phyloP scores from a whole-genome alignment of 331 rosid genomes.

The Prunus yedoensis region DNA sequence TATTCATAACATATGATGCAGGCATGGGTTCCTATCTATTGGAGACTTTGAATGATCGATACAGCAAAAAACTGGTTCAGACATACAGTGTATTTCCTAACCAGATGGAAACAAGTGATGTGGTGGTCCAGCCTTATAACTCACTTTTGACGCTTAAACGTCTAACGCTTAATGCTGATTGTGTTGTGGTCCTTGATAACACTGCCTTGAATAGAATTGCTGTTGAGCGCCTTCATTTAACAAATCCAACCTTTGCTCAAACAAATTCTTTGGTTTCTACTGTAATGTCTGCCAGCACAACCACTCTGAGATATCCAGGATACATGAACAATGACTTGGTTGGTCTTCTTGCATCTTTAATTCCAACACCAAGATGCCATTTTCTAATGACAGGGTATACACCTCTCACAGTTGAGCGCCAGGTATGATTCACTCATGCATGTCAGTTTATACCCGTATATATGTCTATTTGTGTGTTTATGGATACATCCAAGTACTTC shows the following conservation, averaged over 20 bases:
- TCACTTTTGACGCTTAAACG: slow-evolving; percentile 95
- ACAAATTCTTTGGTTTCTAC: slow-evolving; percentile 96
- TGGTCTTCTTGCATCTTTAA: slow-evolving; percentile 94
- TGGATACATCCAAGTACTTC: neutral
- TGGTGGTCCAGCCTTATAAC: slow-evolving; percentile 97
- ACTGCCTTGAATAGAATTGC: slow-evolving; percentile 95
- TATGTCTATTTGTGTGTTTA: neutral
- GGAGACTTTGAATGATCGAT: slow-evolving; percentile 95
- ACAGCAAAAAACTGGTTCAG: slow-evolving; percentile 96
- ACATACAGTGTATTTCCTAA: slow-evolving; percentile 97
- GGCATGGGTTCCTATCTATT: slow-evolving; percentile 96
- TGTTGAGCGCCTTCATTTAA: slow-evolving; percentile 93
- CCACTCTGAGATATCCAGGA: slow-evolving; percentile 95
- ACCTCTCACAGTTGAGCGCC: slow-evolving; percentile 94
- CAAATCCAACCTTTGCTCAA: slow-evolving; percentile 92
- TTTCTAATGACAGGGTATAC: slow-evolving; percentile 99
- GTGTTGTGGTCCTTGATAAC: slow-evolving; percentile 97
- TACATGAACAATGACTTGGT: slow-evolving; percentile 99
- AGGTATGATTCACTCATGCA: slow-evolving; percentile 47
- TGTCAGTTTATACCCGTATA: neutral
- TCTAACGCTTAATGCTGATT: slow-evolving; percentile 90
- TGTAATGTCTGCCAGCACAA: slow-evolving; percentile 96
- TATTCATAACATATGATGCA: slow-evolving; percentile 34
- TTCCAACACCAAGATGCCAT: slow-evolving; percentile 97
- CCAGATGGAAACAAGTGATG: slow-evolving; percentile 99